Evolutionary conservation across 2,329 filamentous ascomycete species (phyloP).

Genomic region (Plenodomus tracheiphilus): DNA sequence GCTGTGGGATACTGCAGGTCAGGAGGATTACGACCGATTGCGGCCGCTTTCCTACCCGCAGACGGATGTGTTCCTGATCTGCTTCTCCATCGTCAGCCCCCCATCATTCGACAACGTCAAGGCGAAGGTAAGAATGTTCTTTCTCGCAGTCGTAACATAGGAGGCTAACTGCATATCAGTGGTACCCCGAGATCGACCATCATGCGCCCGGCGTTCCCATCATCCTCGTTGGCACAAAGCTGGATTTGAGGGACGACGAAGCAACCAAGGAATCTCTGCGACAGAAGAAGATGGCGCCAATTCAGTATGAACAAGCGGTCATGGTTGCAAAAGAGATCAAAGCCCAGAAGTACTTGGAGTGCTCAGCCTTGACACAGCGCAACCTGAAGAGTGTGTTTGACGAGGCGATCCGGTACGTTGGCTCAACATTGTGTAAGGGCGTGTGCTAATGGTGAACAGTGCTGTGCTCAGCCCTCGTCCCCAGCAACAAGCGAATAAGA

Average conservation of each 20-base stretch:
- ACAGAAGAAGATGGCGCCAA: conserved; percentile 95
- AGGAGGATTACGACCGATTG: conserved; percentile 97
- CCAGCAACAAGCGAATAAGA: conserved; percentile 27
- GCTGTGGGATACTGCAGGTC: conserved; percentile 97
- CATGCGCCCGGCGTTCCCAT: conserved; percentile 95
- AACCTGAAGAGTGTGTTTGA: conserved; percentile 99
- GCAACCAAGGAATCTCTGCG: conserved; percentile 79
- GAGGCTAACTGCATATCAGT: conserved; percentile 58
- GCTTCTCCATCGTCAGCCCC: conserved; percentile 97
- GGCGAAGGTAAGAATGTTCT: conserved; percentile 72
- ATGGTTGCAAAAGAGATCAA: conserved; percentile 90
- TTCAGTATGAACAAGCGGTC: conserved; percentile 90
- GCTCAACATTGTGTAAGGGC: neutral
- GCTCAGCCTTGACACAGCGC: conserved; percentile 92
- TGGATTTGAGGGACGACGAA: conserved; percentile 89
- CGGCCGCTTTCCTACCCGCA: conserved; percentile 96
- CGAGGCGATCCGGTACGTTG: conserved; percentile 88
- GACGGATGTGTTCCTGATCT: conserved; percentile 97
- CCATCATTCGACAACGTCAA: conserved; percentile 99
- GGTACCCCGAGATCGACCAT: conserved; percentile 96
- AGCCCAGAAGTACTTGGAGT: conserved; percentile 97
- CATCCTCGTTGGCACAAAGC: conserved; percentile 95
- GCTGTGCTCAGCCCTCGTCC: conserved; percentile 48
- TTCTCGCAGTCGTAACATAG: neutral
- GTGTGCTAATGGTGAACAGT: conserved; percentile 31